phyloP scores from a whole-genome alignment of 257 asterid species.

The Jaltomata sinuosa region DNA sequence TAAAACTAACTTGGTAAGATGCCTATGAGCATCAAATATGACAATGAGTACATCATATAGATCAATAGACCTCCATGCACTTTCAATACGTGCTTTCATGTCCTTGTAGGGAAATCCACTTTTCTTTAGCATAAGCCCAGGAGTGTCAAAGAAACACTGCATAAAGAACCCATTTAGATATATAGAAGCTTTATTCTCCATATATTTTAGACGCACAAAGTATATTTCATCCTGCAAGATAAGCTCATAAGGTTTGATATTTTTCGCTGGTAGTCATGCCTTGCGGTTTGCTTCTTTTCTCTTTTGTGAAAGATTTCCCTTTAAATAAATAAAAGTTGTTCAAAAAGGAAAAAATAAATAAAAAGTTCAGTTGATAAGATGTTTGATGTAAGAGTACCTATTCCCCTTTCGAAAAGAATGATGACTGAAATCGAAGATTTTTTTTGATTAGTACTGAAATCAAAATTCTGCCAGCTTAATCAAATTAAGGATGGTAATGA shows the following conservation, averaged over 20 bases:
- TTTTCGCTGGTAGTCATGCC: background rate
- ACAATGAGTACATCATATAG: conserved; percentile 73
- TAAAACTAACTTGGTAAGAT: conserved; percentile 60
- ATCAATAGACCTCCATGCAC: conserved; percentile 85
- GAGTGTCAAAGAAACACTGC: conserved; percentile 99
- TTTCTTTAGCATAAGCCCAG: conserved; percentile 92
- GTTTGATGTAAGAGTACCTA: background rate
- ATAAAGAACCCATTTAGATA: conserved; percentile 18
- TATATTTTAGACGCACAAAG: background rate
- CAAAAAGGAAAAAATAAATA: background rate
- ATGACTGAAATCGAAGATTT: too few relatives aligned
- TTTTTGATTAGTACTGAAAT: too few relatives aligned
- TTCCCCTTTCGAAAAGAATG: background rate
- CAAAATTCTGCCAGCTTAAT: background rate
- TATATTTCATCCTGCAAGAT: background rate
- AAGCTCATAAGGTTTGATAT: background rate
- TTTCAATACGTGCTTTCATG: conserved; percentile 71
- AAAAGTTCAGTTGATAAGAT: background rate
- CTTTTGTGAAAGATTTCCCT: background rate
- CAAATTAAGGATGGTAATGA: background rate
- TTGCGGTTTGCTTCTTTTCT: background rate
- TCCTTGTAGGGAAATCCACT: conserved; percentile 79
- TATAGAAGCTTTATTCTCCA: background rate
- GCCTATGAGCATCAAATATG: conserved; percentile 93
- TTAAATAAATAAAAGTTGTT: background rate